phyloP scores from a whole-genome alignment of 2,329 filamentous ascomycete species.

The Diaporthe caulivora region DNA sequence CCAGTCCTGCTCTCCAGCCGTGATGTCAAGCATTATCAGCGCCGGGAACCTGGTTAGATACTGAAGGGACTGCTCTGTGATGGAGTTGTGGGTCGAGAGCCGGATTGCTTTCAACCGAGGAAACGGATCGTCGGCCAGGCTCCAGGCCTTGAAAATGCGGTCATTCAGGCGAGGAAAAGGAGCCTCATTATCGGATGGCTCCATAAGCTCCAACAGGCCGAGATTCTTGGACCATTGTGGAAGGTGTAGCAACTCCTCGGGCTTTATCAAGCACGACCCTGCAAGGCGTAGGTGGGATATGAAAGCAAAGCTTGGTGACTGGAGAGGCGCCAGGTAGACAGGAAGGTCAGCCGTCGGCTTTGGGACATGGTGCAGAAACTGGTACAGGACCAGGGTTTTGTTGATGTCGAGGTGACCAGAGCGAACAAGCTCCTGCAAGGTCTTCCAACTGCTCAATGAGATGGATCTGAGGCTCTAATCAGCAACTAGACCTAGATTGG shows the following conservation, averaged over 20 bases:
- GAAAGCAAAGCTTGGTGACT: slow-evolving; percentile 27
- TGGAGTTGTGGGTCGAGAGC: neutral
- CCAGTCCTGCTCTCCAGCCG: neutral
- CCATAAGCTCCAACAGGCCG: slow-evolving; percentile 35
- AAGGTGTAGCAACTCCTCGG: slow-evolving; percentile 29
- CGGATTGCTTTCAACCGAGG: slow-evolving; percentile 27
- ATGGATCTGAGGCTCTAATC: neutral
- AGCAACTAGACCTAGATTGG: neutral
- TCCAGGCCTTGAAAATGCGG: slow-evolving; percentile 29
- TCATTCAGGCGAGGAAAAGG: slow-evolving; percentile 31
- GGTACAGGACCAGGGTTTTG: neutral
- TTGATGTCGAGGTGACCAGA: neutral
- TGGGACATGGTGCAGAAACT: slow-evolving; percentile 3
- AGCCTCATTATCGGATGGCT: neutral
- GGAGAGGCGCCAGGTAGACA: slow-evolving; percentile 31
- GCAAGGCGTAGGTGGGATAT: slow-evolving; percentile 33
- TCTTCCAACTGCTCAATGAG: slow-evolving; percentile 16
- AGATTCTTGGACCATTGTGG: slow-evolving; percentile 30
- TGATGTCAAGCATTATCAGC: slow-evolving; percentile 21
- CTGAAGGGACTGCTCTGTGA: slow-evolving; percentile 23
- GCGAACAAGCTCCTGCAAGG: neutral
- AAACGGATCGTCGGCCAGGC: slow-evolving; percentile 15
- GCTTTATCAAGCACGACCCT: slow-evolving; percentile 26
- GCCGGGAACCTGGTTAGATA: slow-evolving; percentile 30
- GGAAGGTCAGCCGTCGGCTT: slow-evolving; percentile 23